Conservation (phyloP, 108 stramenopile species). For the Skeletonema potamos region DNA sequence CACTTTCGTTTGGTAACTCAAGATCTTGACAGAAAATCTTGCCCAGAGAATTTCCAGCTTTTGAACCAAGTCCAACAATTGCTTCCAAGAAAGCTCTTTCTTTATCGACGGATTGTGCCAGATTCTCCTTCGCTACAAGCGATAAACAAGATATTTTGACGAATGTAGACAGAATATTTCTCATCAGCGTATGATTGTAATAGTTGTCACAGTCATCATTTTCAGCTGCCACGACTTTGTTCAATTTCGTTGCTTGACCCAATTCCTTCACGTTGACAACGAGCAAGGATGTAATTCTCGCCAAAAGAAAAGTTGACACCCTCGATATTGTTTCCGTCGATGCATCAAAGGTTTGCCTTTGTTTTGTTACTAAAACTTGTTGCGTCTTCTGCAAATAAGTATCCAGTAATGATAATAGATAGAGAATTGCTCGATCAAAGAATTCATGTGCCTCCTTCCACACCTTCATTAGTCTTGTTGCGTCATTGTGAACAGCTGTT, state of each 20-base stretch:
- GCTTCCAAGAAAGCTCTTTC: background rate
- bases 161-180: background rate
- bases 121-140: background rate
- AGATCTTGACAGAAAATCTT: background rate
- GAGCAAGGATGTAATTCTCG: constrained; percentile 14
- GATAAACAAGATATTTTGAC: background rate
- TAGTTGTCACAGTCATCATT: background rate
- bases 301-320: constrained; percentile 15
- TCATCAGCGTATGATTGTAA: background rate
- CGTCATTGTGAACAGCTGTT: constrained; percentile 14
- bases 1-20: background rate
- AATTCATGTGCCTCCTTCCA: constrained; percentile 12
- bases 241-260: background rate
- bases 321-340: constrained; percentile 11
- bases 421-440: background rate
- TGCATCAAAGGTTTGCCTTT: background rate
- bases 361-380: background rate
- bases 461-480: background rate
- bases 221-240: background rate
- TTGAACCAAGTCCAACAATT: background rate
- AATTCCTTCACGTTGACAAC: constrained; percentile 13
- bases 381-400: constrained; percentile 6
- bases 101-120: background rate
- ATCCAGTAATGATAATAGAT: constrained; percentile 3
- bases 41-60: background rate